phyloP scores from a whole-genome alignment of 2,329 filamentous ascomycete genomes.

The Aspergillus eucalypticola region DNA sequence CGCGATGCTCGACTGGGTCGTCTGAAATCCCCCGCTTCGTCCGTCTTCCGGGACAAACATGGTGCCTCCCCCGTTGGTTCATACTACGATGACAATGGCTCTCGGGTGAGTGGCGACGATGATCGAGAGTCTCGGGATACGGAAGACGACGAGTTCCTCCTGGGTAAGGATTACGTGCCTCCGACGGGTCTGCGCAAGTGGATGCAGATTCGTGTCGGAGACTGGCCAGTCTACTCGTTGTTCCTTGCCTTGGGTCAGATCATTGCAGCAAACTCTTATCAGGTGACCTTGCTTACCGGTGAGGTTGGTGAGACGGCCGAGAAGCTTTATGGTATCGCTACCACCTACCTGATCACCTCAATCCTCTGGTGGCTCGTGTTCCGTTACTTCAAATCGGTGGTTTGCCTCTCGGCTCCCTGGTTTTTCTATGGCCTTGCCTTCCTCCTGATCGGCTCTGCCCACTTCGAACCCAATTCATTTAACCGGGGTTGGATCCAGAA shows the following conservation, averaged over 20 bases:
- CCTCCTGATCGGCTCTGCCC: constrained; percentile 60
- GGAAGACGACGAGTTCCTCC: constrained; percentile 55
- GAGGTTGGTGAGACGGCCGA: constrained; percentile 59
- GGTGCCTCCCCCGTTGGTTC: constrained; percentile 39
- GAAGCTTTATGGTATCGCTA: constrained; percentile 61
- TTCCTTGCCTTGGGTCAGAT: constrained; percentile 63
- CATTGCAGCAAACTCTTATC: constrained; percentile 65
- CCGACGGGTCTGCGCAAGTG: constrained; percentile 57
- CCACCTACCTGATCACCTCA: constrained; percentile 59
- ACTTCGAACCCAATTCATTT: constrained; percentile 46
- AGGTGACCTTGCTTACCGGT: constrained; percentile 68
- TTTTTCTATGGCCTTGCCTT: constrained; percentile 64
- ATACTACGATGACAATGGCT: constrained; percentile 39
- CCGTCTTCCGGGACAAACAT: constrained; percentile 32
- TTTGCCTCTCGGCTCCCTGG: constrained; percentile 60
- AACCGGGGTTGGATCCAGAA: constrained; percentile 58
- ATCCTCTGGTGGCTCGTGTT: constrained; percentile 64
- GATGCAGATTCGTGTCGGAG: constrained; percentile 57
- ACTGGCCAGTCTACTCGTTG: constrained; percentile 64
- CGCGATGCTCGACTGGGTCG: constrained; percentile 59
- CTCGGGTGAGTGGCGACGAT: constrained; percentile 33
- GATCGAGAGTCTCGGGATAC: constrained; percentile 21
- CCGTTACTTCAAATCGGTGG: constrained; percentile 57
- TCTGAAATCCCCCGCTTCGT: constrained; percentile 40
- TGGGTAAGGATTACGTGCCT: constrained; percentile 56